Base-by-base conservation (phyloP, 2,329 filamentous ascomycete genomes). In the Claviceps fusiformis region DNA sequence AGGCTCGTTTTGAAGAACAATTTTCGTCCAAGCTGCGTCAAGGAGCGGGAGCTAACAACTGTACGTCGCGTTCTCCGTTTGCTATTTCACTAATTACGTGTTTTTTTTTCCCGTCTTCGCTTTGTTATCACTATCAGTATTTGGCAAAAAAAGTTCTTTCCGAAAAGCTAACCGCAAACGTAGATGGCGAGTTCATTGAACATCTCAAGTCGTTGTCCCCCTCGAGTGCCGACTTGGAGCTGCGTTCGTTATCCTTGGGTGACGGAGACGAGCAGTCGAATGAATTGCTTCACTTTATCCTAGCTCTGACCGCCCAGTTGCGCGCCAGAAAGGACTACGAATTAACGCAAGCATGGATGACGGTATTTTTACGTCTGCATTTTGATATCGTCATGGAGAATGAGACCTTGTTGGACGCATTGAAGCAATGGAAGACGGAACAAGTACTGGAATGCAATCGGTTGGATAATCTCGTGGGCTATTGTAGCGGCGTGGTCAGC, bases 311-410 rank as follows among this genome's bases (percentile, higher is more conserved):
- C 0, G 76, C 74, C 54, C 78, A 86, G 13, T 73, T 97, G 53
- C 71, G 74, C 47, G 75, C 81, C 52, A 82, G 85, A 59, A 81
- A 80, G 50, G 93, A 97, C 68, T 98, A 95, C 69, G 93, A 98
- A 71, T 77, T 98, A 44, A 87, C 89, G 17, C 91, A 97, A 70
- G 89, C 90, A 0, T 98, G 93, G 92, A 97, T 98, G 90, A 85
- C 86, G 2, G 92, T 97, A 1, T 95, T 97, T 64, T 68, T 98
- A 57, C 81, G 85, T 50, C 73, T 95, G 45, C 92, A 97, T 69
- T 80, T 79, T 59, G 79, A 82, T 60, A 59, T 76, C 43, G 70
- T 80, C 46, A 73, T 73, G 71, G 75, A 71, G 65, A 79, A 64
- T 67, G 71, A 73, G 59, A 63, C 68, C 35, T 68, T 92, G 15